Evolutionary conservation across 164 flowering plant genomes (phyloP), one percentile per base, ranked within the genome.

Genomic region (Kingdonia uniflora): DNA sequence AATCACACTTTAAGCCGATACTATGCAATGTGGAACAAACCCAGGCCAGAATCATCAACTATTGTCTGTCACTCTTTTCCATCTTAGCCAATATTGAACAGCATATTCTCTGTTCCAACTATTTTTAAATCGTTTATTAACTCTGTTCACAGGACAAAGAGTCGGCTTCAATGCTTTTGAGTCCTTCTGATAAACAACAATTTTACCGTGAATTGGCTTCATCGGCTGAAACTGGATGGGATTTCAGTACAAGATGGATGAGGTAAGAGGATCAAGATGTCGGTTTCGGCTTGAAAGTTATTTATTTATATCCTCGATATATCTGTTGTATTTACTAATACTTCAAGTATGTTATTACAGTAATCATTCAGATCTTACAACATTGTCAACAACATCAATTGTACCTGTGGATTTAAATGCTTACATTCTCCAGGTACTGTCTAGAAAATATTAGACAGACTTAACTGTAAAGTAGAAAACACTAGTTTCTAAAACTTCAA

Each of bases 201-300:
- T 68, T 94, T 48, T 89, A 81, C 67, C 80, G 82, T 11, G 85
- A 89, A 61, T 0, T 85, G 51, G 97, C 99, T 64, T 76, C 96
- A 45, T 51, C 92, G 41, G 99, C 99, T 60, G 99, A 94, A 73
- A 73, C 92, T 45, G 99, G 99, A 37, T 84, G 95, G 97, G 96
- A 94, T 73, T 94, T 94, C 53, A 89, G 99, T 52, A 60, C 95
- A n/a, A 80, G 97, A 69, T 89, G 95, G 99, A 94, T 86, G 97
- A 79, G 90, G 99, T 84, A 63, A 11, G 51, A 22, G 26, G 15
- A 47, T 47, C 5, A 47, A 21, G 51, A 23, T 15, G 24, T 47
- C 15, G 35, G 6, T 47, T 47, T 21, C 26, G 3, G 2, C 14
- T 19, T 11, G 2, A 22, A 45, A 11, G 23, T 13, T n/a, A n/a